phyloP scores from a whole-genome alignment of 2,329 filamentous ascomycete genomes.

The Cordyceps farinosa region DNA sequence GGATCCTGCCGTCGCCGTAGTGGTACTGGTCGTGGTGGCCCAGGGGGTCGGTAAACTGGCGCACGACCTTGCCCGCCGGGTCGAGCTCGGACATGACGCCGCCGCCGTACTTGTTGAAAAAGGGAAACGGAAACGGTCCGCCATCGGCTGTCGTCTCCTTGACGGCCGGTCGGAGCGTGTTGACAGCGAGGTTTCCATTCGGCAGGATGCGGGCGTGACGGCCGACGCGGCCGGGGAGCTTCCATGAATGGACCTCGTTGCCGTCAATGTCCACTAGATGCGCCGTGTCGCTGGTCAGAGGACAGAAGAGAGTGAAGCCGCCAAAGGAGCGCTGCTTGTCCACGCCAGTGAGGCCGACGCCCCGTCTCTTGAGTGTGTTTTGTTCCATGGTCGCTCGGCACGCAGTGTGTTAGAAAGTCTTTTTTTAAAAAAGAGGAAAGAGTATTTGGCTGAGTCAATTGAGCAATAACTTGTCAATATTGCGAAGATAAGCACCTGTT shows the following conservation, averaged over 20 bases:
- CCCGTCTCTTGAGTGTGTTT: constrained; percentile 29
- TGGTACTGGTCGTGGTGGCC: constrained; percentile 31
- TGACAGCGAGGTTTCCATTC: constrained; percentile 30
- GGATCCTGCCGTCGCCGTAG: constrained; percentile 26
- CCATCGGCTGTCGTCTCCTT: constrained; percentile 23
- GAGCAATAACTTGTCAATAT: not conserved
- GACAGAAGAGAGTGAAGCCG: constrained; percentile 30
- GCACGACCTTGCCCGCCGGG: constrained; percentile 24
- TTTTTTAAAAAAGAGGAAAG: not conserved
- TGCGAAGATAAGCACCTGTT: not conserved
- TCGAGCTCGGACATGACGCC: constrained; percentile 30
- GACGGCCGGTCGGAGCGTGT: constrained; percentile 24
- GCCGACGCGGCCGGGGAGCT: constrained; percentile 28
- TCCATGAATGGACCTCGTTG: constrained; percentile 29
- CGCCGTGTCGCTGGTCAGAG: constrained; percentile 27
- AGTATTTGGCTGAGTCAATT: not conserved
- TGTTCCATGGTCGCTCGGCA: constrained; percentile 23
- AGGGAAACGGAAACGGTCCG: constrained; percentile 26
- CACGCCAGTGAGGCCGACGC: constrained; percentile 28
- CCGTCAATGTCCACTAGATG: constrained; percentile 29
- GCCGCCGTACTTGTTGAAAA: constrained; percentile 31
- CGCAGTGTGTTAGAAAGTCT: not conserved
- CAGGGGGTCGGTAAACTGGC: constrained; percentile 27
- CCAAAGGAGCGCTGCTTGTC: constrained; percentile 27
- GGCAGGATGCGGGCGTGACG: constrained; percentile 27